These are phyloP conservation scores for Friedmanniomyces simplex DNA, from an alignment of 495 filamentous ascomycete genomes.

Conservation along the genomic window DNA sequence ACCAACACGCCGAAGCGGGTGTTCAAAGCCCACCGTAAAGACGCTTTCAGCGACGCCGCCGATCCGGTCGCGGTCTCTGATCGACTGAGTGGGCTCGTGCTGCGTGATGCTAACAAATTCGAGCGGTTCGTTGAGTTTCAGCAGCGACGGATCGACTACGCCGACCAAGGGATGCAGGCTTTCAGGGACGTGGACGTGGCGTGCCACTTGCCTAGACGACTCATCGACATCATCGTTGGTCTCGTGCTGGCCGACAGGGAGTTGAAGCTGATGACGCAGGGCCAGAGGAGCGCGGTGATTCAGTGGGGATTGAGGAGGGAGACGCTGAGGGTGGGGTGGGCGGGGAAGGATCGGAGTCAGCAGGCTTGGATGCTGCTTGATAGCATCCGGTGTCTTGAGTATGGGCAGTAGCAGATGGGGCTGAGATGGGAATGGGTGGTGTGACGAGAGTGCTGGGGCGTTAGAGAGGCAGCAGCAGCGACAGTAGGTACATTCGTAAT, in stretches of 20 bases:
- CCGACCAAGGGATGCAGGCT: not conserved
- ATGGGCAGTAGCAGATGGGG: constrained; percentile 20
- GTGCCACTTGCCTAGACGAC: constrained; percentile 2
- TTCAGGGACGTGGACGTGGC: constrained; percentile 1
- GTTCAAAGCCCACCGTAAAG: constrained; percentile 17
- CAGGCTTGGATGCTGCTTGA: constrained; percentile 34
- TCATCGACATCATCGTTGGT: constrained; percentile 7
- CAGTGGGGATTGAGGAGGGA: constrained; percentile 24
- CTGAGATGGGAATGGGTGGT: not conserved
- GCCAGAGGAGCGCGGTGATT: constrained; percentile 20
- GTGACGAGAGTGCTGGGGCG: too few species aligned
- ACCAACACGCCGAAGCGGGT: constrained; percentile 8
- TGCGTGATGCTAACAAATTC: not conserved
- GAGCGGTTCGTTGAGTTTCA: constrained; percentile 9
- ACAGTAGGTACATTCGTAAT: too few species aligned
- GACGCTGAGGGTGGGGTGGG: constrained; percentile 24
- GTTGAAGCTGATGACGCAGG: constrained; percentile 9
- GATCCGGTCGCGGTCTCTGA: constrained; percentile 11
- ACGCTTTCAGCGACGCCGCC: constrained; percentile 16
- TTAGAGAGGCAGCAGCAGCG: too few species aligned
- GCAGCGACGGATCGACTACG: not conserved
- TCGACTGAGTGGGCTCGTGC: constrained; percentile 4
- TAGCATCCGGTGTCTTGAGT: constrained; percentile 28
- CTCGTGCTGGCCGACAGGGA: constrained; percentile 4
- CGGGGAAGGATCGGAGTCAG: constrained; percentile 24